Conservation (phyloP, 2,329 filamentous ascomycete genomes). For the Beauveria australis region DNA sequence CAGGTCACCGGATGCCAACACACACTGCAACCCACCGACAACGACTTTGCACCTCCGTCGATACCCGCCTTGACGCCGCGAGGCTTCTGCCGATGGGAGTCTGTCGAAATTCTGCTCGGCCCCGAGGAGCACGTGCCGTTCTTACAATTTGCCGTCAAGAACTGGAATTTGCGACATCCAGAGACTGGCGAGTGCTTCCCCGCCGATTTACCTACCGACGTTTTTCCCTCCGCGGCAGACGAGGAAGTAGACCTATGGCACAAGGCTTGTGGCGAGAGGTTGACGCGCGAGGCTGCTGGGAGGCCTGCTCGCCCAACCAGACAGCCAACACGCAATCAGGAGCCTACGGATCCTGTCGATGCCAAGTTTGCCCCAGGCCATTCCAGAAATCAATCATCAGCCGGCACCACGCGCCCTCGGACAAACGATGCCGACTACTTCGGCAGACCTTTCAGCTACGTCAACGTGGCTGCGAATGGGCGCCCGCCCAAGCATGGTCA, state of each 20-base stretch:
- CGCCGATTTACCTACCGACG: constrained; percentile 45
- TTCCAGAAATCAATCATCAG: constrained; percentile 22
- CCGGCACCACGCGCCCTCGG: constrained; percentile 17
- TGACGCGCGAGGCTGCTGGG: constrained; percentile 53
- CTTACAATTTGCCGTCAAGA: constrained; percentile 68
- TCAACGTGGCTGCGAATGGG: constrained; percentile 33
- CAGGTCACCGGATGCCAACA: constrained; percentile 86
- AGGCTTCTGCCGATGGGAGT: constrained; percentile 91
- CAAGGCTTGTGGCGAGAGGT: constrained; percentile 60
- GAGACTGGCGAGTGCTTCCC: constrained; percentile 64
- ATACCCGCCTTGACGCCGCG: constrained; percentile 74
- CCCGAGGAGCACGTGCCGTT: constrained; percentile 84
- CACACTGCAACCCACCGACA: constrained; percentile 60
- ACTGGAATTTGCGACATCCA: constrained; percentile 69
- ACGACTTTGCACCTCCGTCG: constrained; percentile 65
- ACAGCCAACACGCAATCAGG: constrained; percentile 16
- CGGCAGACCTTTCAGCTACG: constrained; percentile 29
- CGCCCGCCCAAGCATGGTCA: constrained; percentile 22
- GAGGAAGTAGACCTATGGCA: constrained; percentile 82
- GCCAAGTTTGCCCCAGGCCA: constrained; percentile 31
- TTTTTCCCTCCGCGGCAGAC: constrained; percentile 67
- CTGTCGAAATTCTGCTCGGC: constrained; percentile 77
- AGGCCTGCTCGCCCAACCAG: constrained; percentile 20
- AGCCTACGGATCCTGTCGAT: constrained; percentile 23
- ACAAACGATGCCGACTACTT: constrained; percentile 25